Evolutionary conservation across 2,329 filamentous ascomycete genomes (phyloP).

Genomic region (Monosporascus sp.): DNA sequence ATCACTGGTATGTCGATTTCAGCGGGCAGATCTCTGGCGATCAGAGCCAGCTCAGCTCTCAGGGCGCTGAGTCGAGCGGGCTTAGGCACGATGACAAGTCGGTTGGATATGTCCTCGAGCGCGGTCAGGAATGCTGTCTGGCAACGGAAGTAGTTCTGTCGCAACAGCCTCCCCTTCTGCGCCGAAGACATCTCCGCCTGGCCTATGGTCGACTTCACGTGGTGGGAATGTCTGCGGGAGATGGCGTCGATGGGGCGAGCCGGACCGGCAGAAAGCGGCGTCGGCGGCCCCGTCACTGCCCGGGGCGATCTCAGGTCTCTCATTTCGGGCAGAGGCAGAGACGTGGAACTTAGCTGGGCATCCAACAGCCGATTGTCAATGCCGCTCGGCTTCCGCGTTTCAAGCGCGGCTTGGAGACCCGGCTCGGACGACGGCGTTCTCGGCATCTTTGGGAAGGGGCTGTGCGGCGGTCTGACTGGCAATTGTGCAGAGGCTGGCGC

Average conservation of each 20-base stretch:
- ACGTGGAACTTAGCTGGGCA: conserved; percentile 62
- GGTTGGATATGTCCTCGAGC: conserved; percentile 77
- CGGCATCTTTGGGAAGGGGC: conserved; percentile 4
- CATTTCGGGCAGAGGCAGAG: conserved; percentile 58
- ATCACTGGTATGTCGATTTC: conserved; percentile 82
- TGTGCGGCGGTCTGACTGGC: conserved; percentile 10
- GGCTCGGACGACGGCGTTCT: conserved; percentile 5
- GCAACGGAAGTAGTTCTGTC: conserved; percentile 78
- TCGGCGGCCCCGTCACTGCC: conserved; percentile 47
- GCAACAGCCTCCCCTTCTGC: conserved; percentile 67
- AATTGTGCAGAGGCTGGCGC: conserved; percentile 13
- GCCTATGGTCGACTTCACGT: conserved; percentile 50
- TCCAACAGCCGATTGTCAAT: conserved; percentile 52
- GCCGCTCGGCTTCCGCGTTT: conserved; percentile 38
- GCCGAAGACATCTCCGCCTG: conserved; percentile 56
- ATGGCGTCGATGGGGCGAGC: conserved; percentile 44
- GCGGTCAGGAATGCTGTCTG: conserved; percentile 77
- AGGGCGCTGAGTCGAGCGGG: conserved; percentile 74
- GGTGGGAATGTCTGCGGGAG: conserved; percentile 56
- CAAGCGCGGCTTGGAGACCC: conserved; percentile 3
- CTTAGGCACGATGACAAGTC: conserved; percentile 77
- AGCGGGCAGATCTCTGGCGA: conserved; percentile 74
- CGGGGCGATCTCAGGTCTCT: conserved; percentile 51
- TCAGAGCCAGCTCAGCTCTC: conserved; percentile 73
- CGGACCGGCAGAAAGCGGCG: conserved; percentile 52